A percentile compares a stretch with the other conserved stretches of the same genome.
phyloP scores from a whole-genome alignment of 2,329 filamentous ascomycete genomes.

The Trichocomaceae sp. region DNA sequence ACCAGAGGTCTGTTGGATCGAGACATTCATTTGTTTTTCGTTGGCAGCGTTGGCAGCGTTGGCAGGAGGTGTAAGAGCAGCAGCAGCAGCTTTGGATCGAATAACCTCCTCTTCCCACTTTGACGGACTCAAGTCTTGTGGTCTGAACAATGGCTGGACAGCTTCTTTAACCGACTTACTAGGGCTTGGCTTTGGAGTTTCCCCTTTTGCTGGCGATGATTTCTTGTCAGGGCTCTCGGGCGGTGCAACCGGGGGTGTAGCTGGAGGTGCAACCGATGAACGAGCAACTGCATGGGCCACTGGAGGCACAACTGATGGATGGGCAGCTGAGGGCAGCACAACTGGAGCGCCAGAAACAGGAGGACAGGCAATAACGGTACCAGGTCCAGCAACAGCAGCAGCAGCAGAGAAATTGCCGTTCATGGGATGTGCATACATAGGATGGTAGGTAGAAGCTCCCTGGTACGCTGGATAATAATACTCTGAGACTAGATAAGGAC shows the following conservation, averaged over 20 bases:
- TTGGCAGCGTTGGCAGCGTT: too few species aligned
- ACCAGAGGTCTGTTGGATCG: not conserved
- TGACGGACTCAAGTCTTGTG: constrained; percentile 6
- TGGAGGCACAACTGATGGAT: not conserved
- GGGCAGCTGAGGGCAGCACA: not conserved
- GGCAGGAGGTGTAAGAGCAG: not conserved
- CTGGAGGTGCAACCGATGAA: not conserved
- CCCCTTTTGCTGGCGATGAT: not conserved
- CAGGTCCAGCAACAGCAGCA: not conserved
- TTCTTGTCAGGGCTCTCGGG: not conserved
- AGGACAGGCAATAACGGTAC: too few species aligned
- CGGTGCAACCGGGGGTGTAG: not conserved
- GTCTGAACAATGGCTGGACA: not conserved
- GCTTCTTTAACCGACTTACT: not conserved
- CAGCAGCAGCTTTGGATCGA: not conserved
- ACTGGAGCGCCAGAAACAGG: not conserved
- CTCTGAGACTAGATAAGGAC: constrained; percentile 1
- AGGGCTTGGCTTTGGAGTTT: not conserved
- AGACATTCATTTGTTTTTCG: not conserved
- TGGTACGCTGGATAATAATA: constrained; percentile 11
- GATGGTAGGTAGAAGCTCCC: constrained; percentile 3
- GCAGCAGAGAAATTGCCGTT: not conserved
- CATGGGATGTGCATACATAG: constrained; percentile 4
- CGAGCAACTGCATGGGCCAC: not conserved
- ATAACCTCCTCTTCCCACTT: constrained; percentile 7